Evolutionary conservation across 163 green algal species (phyloP).

Genomic region (Scenedesmus sp.): DNA sequence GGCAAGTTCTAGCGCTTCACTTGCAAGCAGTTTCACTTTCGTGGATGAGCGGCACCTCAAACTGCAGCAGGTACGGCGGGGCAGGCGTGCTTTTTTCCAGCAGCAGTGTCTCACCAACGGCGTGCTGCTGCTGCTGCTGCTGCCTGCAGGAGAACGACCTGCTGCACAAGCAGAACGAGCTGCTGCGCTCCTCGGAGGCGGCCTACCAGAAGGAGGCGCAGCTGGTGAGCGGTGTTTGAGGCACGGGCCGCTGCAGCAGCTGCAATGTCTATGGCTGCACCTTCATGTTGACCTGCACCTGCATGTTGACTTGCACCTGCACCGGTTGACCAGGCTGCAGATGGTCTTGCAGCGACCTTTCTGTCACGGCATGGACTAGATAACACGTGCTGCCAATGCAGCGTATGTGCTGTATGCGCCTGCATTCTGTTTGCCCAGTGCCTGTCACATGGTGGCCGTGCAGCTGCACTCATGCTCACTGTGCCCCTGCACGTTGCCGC

Average conservation of each 20-base stretch:
- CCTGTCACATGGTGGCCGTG: too few species aligned
- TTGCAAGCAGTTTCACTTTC: too few species aligned
- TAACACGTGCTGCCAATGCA: too few species aligned
- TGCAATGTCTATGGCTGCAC: neutral
- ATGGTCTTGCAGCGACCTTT: too few species aligned
- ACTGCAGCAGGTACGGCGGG: neutral
- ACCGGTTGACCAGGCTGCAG: too few species aligned
- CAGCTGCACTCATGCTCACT: too few species aligned
- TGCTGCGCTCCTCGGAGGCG: conserved; percentile 46
- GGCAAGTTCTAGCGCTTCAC: too few species aligned
- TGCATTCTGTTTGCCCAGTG: too few species aligned
- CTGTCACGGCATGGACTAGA: neutral
- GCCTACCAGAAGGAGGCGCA: conserved; percentile 46
- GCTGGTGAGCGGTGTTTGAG: conserved; percentile 14
- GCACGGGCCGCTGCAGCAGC: neutral
- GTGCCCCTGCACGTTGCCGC: neutral
- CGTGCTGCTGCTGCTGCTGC: neutral
- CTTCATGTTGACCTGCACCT: too few species aligned
- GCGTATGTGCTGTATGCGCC: too few species aligned
- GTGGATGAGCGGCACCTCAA: neutral
- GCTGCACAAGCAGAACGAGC: conserved; percentile 47
- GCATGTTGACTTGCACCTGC: too few species aligned
- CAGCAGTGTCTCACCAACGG: neutral
- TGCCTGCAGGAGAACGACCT: conserved; percentile 42
- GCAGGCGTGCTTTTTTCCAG: neutral